Conservation (phyloP, 805 yeast genomes). For the Zygosaccharomyces bisporus region DNA sequence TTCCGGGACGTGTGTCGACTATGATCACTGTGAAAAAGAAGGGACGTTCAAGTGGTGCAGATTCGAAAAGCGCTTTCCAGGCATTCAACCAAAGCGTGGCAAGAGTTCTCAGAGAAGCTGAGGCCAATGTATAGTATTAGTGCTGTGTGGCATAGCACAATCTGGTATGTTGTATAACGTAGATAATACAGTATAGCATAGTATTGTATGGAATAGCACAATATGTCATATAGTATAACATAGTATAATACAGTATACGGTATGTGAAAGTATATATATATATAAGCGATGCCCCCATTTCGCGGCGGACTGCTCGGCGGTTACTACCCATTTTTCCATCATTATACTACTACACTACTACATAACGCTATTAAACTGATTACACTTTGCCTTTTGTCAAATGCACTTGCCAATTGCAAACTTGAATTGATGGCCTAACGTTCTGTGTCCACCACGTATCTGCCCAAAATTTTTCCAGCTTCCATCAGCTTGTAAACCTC, state of each 20-base stretch:
- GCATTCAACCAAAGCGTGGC: constrained; percentile 26
- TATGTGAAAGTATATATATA: too few relatives aligned
- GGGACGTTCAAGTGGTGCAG: constrained; percentile 13
- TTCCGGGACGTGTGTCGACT: constrained; percentile 9
- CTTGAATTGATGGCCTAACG: too few relatives aligned
- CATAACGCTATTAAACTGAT: background rate
- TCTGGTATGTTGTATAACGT: too few relatives aligned
- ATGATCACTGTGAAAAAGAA: constrained; percentile 25
- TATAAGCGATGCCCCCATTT: too few relatives aligned
- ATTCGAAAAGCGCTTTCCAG: constrained; percentile 19
- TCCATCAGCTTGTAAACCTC: constrained; percentile 54
- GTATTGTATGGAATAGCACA: too few relatives aligned
- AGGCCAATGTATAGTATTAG: constrained; percentile 3
- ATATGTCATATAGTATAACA: too few relatives aligned
- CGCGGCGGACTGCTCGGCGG: too few relatives aligned
- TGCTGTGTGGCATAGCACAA: too few relatives aligned
- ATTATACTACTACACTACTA: background rate
- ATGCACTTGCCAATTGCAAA: too few relatives aligned
- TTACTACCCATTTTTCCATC: background rate
- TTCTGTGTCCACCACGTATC: constrained; percentile 77
- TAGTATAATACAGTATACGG: too few relatives aligned
- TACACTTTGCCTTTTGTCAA: background rate
- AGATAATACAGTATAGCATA: too few relatives aligned
- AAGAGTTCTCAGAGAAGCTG: constrained; percentile 18
- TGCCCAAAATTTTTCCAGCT: constrained; percentile 58